A percentile compares a stretch with the other conserved stretches of the same genome.
Conservation (phyloP, 2,329 filamentous ascomycete genomes). For the Fusarium albidum region DNA sequence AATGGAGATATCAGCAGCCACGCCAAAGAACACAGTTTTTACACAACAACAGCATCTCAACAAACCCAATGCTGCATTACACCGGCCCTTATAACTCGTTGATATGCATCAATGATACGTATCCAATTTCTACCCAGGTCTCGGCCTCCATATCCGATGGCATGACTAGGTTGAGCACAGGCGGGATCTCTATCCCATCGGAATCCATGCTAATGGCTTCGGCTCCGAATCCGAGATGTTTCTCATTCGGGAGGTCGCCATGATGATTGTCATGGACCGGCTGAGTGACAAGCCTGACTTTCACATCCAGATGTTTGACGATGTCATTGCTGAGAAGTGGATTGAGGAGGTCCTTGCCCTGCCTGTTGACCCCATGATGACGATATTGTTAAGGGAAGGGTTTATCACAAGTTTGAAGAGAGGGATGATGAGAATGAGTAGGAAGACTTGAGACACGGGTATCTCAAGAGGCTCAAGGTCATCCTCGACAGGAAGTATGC, state of each 20-base stretch:
- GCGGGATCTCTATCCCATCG: neutral
- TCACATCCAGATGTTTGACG: constrained; percentile 35
- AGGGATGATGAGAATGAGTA: too few species aligned
- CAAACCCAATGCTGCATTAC: too few species aligned
- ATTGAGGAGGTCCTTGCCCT: constrained; percentile 25
- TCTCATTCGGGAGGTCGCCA: constrained; percentile 29
- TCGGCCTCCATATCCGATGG: constrained; percentile 8
- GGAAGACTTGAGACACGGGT: too few species aligned
- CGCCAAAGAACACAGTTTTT: too few species aligned
- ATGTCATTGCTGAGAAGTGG: constrained; percentile 12
- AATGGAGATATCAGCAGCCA: too few species aligned
- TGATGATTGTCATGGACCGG: constrained; percentile 40
- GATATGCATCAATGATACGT: too few species aligned
- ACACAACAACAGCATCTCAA: too few species aligned
- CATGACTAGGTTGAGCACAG: fast-evolving
- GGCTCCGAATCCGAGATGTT: constrained; percentile 9
- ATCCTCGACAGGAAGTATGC: constrained; percentile 27
- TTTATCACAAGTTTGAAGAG: too few species aligned
- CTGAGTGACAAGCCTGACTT: constrained; percentile 40
- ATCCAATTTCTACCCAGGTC: constrained; percentile 21
- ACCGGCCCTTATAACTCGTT: too few species aligned
- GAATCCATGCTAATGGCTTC: fast-evolving
- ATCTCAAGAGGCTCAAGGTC: neutral
- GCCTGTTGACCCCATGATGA: constrained; percentile 5
- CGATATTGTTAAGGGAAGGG: constrained; percentile 3